Evolutionary conservation across 768 basidiomycete genomes (phyloP).

Genomic region (Suillus paluster): DNA sequence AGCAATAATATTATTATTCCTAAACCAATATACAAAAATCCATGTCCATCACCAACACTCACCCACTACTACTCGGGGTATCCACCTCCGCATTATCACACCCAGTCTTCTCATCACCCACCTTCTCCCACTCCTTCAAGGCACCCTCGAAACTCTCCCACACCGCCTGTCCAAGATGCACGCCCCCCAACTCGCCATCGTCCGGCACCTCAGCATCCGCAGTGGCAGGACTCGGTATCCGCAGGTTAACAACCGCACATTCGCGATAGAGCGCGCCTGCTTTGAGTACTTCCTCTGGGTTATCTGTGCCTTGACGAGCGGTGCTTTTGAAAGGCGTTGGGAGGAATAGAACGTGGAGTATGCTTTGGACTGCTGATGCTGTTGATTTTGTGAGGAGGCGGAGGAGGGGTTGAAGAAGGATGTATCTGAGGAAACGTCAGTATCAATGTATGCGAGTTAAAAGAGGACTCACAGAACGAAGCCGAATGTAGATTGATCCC

Average conservation of each 20-base stretch:
- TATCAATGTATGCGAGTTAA: slow-evolving; percentile 10
- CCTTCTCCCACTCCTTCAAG: slow-evolving; percentile 68
- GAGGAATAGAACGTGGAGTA: slow-evolving; percentile 83
- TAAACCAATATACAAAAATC: not conserved
- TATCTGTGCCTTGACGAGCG: slow-evolving; percentile 27
- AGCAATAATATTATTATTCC: not conserved
- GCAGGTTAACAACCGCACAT: slow-evolving; percentile 64
- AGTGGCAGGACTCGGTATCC: slow-evolving; percentile 36
- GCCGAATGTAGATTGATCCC: slow-evolving; percentile 46
- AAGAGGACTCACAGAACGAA: slow-evolving; percentile 49
- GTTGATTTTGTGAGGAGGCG: slow-evolving; percentile 74
- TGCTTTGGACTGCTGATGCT: slow-evolving; percentile 63
- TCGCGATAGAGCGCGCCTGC: slow-evolving; percentile 80
- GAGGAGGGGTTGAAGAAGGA: slow-evolving; percentile 67
- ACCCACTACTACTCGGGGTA: slow-evolving; percentile 18
- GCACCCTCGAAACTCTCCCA: slow-evolving; percentile 79
- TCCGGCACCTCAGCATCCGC: slow-evolving; percentile 49
- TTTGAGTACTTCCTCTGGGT: slow-evolving; percentile 68
- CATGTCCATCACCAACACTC: not conserved
- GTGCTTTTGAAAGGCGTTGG: slow-evolving; percentile 76
- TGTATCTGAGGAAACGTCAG: slow-evolving; percentile 51
- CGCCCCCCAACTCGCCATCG: slow-evolving; percentile 75
- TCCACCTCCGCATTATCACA: slow-evolving; percentile 31
- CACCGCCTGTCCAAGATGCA: slow-evolving; percentile 64
- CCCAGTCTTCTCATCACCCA: slow-evolving; percentile 22